phyloP scores from a whole-genome alignment of 2,329 filamentous ascomycete genomes.

The Ceratocystis cubensis region DNA sequence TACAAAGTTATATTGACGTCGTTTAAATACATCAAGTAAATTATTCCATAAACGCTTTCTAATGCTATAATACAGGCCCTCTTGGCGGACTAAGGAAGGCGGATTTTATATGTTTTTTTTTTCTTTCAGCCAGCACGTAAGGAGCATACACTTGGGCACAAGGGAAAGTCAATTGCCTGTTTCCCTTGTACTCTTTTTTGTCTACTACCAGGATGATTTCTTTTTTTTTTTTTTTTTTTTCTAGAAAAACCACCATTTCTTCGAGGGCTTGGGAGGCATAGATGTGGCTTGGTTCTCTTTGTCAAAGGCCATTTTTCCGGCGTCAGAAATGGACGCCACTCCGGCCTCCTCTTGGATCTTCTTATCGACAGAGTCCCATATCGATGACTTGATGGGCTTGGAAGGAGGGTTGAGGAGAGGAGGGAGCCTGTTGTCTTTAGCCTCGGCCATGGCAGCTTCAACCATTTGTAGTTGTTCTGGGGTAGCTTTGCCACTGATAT shows the following conservation, averaged over 20 bases:
- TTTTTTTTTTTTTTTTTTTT: too few relatives aligned
- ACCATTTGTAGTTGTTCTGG: constrained; percentile 45
- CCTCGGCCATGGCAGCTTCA: constrained; percentile 42
- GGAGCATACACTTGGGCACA: neutral
- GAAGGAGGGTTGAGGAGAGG: constrained; percentile 38
- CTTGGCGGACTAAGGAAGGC: constrained; percentile 22
- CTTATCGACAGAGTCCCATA: constrained; percentile 22
- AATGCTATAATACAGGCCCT: constrained; percentile 29
- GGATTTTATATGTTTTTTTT: neutral
- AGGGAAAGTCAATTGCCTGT: neutral
- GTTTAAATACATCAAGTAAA: constrained; percentile 23
- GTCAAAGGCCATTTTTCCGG: constrained; percentile 6
- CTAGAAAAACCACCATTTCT: constrained; percentile 21
- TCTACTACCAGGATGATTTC: neutral
- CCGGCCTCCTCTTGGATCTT: constrained; percentile 20
- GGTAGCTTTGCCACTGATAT: constrained; percentile 45
- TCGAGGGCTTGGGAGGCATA: constrained; percentile 23
- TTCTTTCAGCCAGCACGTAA: neutral
- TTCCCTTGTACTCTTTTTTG: neutral
- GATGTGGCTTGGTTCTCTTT: constrained; percentile 8
- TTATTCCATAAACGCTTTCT: constrained; percentile 33
- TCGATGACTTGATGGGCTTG: constrained; percentile 25
- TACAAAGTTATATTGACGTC: neutral
- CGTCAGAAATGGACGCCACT: neutral
- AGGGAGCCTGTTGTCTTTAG: constrained; percentile 38